Percentiles rank a stretch among this genome's conserved stretches.
phyloP scores from a whole-genome alignment of 306 rosid genomes.

The barrel medic (Medicago truncatula) region DNA sequence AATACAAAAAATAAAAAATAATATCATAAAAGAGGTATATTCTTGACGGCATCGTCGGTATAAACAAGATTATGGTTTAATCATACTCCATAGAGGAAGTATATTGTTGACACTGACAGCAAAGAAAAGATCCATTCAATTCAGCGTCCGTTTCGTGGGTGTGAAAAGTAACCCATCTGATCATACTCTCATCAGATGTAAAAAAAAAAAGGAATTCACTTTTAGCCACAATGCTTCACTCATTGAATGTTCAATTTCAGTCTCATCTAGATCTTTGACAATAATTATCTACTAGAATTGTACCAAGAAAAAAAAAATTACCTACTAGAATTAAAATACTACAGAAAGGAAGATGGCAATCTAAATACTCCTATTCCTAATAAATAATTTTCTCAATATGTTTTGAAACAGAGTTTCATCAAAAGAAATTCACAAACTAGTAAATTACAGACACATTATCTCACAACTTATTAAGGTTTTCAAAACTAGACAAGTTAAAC shows the following conservation, averaged over 20 bases:
- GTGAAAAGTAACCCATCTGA: conserved; percentile 27
- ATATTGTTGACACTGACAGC: background rate
- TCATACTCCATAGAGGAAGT: conserved; percentile 11
- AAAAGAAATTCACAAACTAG: conserved; percentile 21
- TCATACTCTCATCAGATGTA: background rate
- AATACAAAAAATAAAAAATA: background rate
- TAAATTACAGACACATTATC: conserved; percentile 14
- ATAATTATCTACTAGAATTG: background rate
- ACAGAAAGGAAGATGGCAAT: conserved; percentile 25
- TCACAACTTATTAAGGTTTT: conserved; percentile 4
- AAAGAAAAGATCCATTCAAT: background rate
- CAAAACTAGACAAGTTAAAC: background rate
- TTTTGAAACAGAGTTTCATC: background rate
- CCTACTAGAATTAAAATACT: background rate
- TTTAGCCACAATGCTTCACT: no score
- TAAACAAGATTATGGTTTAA: conserved; percentile 5
- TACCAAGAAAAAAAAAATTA: no score
- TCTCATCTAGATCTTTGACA: conserved; percentile 11
- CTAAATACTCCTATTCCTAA: background rate
- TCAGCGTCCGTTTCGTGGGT: background rate
- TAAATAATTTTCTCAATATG: conserved; percentile 11
- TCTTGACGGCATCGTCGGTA: conserved; percentile 23
- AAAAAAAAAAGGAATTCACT: no score
- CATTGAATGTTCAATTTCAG: background rate
- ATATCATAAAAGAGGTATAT: conserved; percentile 2